phyloP scores from a whole-genome alignment of 2,329 filamentous ascomycete genomes.

The Penicillium sp. region DNA sequence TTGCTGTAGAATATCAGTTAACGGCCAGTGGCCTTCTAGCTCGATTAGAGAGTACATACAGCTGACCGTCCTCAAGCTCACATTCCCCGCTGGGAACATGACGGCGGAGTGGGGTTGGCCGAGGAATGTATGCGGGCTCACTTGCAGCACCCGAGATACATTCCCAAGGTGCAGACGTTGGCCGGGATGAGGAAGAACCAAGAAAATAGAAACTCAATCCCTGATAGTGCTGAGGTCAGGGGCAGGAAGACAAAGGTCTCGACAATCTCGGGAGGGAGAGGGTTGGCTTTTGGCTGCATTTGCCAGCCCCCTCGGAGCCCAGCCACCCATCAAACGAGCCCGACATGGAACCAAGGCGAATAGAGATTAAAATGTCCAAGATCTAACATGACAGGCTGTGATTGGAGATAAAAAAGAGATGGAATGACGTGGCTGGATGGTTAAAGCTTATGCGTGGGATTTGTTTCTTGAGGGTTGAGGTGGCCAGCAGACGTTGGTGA shows the following conservation, averaged over 20 bases:
- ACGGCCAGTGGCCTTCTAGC: neutral
- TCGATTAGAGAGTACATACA: conserved; percentile 33
- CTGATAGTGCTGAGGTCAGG: neutral
- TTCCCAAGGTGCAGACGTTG: conserved; percentile 22
- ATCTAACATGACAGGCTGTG: conserved; percentile 16
- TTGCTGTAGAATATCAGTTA: conserved; percentile 37
- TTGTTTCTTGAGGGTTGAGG: conserved; percentile 15
- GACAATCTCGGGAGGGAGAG: conserved; percentile 8
- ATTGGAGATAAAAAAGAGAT: conserved; percentile 18
- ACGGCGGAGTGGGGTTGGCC: conserved; percentile 23
- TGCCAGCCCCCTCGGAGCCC: conserved; percentile 26
- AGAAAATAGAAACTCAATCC: conserved; percentile 13
- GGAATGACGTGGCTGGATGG: conserved; percentile 13
- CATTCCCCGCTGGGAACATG: conserved; percentile 34
- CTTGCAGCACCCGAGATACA: conserved; percentile 25
- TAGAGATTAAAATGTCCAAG: conserved; percentile 13
- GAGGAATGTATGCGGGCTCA: conserved; percentile 27
- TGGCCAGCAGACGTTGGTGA: conserved; percentile 11
- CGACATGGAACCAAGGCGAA: conserved; percentile 8
- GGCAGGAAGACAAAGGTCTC: conserved; percentile 4
- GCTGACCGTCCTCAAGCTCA: conserved; percentile 45
- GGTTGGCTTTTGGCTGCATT: conserved; percentile 24
- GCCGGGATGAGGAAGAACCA: conserved; percentile 6
- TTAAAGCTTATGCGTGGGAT: conserved; percentile 2
- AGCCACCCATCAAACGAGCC: conserved; percentile 23